phyloP scores from a whole-genome alignment of 805 yeast genomes.

The Candida coleopterorum region DNA sequence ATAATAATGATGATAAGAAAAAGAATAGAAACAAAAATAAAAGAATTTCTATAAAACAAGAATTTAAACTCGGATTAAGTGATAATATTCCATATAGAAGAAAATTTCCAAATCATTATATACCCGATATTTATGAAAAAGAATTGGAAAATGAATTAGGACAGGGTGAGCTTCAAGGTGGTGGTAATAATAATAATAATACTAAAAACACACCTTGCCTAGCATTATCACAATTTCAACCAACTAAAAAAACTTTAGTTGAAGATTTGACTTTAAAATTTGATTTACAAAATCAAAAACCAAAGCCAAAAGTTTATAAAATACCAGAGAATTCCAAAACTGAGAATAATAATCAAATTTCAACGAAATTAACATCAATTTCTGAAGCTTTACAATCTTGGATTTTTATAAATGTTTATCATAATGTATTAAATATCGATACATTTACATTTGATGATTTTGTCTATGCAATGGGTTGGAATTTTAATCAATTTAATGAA shows the following conservation, averaged over 20 bases:
- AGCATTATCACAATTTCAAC: conserved; percentile 16
- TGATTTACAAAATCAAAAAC: conserved; percentile 28
- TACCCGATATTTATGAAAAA: conserved; percentile 20
- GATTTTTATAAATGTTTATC: conserved; percentile 71
- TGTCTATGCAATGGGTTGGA: conserved; percentile 51
- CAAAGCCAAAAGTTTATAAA: conserved; percentile 15
- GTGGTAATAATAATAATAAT: too few relatives aligned
- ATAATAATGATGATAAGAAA: neutral
- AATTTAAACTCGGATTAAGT: too few relatives aligned
- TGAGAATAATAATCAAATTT: conserved; percentile 16
- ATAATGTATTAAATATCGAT: conserved; percentile 59
- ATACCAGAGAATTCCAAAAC: conserved; percentile 23
- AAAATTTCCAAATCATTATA: conserved; percentile 28
- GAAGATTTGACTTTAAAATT: conserved; percentile 27
- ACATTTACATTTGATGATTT: conserved; percentile 79
- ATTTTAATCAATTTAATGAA: conserved; percentile 30
- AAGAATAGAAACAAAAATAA: neutral
- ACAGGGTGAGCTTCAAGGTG: too few relatives aligned
- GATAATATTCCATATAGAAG: conserved; percentile 8
- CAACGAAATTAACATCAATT: conserved; percentile 14
- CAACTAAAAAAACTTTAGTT: conserved; percentile 25
- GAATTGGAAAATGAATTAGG: conserved; percentile 15
- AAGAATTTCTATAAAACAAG: neutral
- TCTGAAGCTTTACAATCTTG: conserved; percentile 62
- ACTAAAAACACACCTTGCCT: conserved; percentile 4